phyloP scores from a whole-genome alignment of 2,329 filamentous ascomycete genomes.

The Rhinocladiella mackenziei region DNA sequence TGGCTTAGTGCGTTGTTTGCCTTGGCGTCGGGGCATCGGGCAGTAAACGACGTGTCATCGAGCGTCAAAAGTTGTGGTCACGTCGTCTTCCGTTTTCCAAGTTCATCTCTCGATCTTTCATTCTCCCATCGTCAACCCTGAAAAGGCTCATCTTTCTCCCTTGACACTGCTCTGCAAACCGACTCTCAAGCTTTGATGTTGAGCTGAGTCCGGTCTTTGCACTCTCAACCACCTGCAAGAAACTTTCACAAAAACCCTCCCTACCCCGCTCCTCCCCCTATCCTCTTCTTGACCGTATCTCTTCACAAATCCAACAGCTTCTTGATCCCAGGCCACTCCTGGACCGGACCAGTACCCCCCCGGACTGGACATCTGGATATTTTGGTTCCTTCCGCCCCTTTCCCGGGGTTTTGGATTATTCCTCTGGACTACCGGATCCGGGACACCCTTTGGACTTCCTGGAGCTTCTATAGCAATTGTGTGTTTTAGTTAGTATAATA shows the following conservation, averaged over 20 bases:
- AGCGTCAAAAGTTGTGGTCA: too few relatives aligned
- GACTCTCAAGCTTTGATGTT: conserved; percentile 28
- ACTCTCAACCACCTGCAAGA: conserved; percentile 8
- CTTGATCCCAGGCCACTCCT: conserved; percentile 3
- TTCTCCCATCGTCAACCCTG: too few relatives aligned
- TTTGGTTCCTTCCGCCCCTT: too few relatives aligned
- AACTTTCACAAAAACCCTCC: conserved; percentile 12
- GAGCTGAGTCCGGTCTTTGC: conserved; percentile 25
- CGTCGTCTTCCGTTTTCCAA: too few relatives aligned
- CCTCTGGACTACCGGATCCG: conserved; percentile 16
- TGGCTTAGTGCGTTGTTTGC: too few relatives aligned
- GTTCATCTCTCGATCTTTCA: too few relatives aligned
- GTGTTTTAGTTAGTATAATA: conserved; percentile 30
- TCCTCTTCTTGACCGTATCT: conserved; percentile 17
- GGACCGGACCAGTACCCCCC: conserved; percentile 1
- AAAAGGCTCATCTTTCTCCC: not conserved
- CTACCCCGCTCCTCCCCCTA: conserved; percentile 21
- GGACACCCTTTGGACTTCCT: conserved; percentile 15
- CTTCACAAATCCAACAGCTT: conserved; percentile 12
- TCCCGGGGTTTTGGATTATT: too few relatives aligned
- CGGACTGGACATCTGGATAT: conserved; percentile 15
- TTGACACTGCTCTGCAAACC: not conserved
- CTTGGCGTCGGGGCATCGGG: not conserved
- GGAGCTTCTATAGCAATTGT: conserved; percentile 29
- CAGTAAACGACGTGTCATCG: too few relatives aligned